These are phyloP conservation scores for Tolypocladium tundrense DNA, from an alignment of 2,329 filamentous ascomycete species.

Conservation along the genomic window DNA sequence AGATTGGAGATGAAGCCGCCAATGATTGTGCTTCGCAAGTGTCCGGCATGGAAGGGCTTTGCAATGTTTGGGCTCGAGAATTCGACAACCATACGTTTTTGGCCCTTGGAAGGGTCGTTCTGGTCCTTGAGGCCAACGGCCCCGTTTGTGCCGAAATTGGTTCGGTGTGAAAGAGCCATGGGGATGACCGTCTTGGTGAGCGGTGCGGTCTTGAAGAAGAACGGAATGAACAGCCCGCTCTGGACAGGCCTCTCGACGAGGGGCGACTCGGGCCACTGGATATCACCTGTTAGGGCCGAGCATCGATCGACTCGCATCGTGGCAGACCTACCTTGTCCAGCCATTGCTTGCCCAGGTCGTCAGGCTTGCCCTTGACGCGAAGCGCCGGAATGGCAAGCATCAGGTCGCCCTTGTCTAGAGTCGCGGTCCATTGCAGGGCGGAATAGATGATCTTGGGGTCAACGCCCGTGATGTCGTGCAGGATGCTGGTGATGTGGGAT, in stretches of 20 bases:
- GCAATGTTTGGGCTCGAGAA: conserved; percentile 69
- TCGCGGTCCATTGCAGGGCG: conserved; percentile 5
- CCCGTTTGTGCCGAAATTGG: conserved; percentile 2
- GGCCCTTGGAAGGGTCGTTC: conserved; percentile 2
- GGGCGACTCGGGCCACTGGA: conserved; percentile 5
- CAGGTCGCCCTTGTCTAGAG: conserved; percentile 5
- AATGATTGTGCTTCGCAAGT: conserved; percentile 61
- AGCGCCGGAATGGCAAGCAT: conserved; percentile 5
- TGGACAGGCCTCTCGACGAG: conserved; percentile 5
- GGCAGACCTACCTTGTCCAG: conserved; percentile 3
- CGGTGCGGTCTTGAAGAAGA: conserved; percentile 4
- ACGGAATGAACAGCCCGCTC: conserved; percentile 3
- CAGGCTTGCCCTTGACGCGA: conserved; percentile 6
- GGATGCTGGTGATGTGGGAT: conserved; percentile 5
- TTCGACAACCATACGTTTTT: conserved; percentile 45
- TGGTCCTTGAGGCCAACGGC: conserved; percentile 4
- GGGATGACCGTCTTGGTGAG: conserved; percentile 5
- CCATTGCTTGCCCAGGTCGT: conserved; percentile 5
- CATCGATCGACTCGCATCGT: no score
- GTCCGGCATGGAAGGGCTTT: conserved; percentile 60
- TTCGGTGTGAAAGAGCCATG: conserved; percentile 5
- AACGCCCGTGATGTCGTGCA: conserved; percentile 5
- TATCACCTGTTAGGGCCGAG: neutral
- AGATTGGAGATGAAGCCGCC: conserved; percentile 58
- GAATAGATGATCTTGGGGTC: conserved; percentile 4